phyloP scores from a whole-genome alignment of 768 basidiomycete genomes.

The Pseudohyphozyma bogoriensis region DNA sequence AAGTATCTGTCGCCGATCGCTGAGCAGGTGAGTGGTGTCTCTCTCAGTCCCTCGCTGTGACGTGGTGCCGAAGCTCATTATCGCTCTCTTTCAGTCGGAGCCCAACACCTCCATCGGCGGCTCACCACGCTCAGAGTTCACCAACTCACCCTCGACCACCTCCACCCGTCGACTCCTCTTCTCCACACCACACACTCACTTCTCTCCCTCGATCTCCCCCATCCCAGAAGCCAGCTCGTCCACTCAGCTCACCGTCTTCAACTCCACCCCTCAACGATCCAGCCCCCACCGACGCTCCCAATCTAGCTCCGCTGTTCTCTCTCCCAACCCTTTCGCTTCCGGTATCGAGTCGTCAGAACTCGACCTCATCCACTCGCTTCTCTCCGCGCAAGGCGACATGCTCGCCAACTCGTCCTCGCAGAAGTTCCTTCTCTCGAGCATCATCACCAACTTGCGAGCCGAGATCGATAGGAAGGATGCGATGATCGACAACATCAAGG shows the following conservation, averaged over 20 bases:
- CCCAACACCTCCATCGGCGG: conserved; percentile 20
- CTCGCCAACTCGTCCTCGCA: conserved; percentile 9
- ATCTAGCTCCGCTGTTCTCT: conserved; percentile 11
- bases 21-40: conserved; percentile 18
- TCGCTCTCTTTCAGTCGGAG: conserved; percentile 5
- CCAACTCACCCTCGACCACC: neutral
- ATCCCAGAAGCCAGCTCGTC: neutral
- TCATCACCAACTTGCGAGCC: conserved; percentile 17
- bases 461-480: conserved; percentile 19
- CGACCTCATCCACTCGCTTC: conserved; percentile 11
- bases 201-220: neutral
- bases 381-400: conserved; percentile 18
- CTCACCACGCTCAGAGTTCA: no score
- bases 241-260: neutral
- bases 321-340: neutral
- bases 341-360: neutral
- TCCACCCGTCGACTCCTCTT: neutral
- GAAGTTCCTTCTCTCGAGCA: conserved; percentile 6
- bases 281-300: conserved; percentile 2
- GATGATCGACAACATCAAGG: conserved; percentile 8
- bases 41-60: no score
- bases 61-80: no score
- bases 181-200: no score
- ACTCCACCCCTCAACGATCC: conserved; percentile 8
- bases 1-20: conserved; percentile 15